Evolutionary conservation across 2,329 filamentous ascomycete genomes (phyloP).

Genomic region (Conoideocrella luteorostrata): DNA sequence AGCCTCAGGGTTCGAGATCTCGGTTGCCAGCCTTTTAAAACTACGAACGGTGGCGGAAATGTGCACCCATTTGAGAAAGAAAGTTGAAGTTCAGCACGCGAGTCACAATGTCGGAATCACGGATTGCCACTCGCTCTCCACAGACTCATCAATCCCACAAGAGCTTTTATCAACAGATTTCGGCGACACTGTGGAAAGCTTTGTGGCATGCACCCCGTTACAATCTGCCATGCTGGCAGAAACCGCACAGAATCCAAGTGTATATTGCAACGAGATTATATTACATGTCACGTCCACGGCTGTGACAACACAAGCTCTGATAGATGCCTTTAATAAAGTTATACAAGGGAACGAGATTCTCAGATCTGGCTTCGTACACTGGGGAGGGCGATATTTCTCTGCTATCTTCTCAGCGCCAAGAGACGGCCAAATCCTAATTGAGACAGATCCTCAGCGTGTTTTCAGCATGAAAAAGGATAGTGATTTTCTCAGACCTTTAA

Average conservation of each 20-base stretch:
- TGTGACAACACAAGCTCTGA: conserved; percentile 33
- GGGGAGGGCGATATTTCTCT: conserved; percentile 29
- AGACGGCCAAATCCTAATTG: conserved; percentile 34
- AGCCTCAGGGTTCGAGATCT: conserved; percentile 44
- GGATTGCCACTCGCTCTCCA: neutral
- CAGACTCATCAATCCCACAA: neutral
- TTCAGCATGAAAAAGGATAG: conserved; percentile 32
- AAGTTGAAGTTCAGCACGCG: neutral
- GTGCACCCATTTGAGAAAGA: conserved; percentile 5
- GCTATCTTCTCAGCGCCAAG: conserved; percentile 52
- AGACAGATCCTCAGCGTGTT: conserved; percentile 27
- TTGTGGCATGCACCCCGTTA: conserved; percentile 59
- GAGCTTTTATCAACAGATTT: neutral
- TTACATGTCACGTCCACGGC: conserved; percentile 46
- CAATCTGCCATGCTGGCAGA: conserved; percentile 78
- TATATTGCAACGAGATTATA: conserved; percentile 76
- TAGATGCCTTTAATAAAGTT: conserved; percentile 42
- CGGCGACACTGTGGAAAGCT: neutral
- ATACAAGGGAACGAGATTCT: conserved; percentile 57
- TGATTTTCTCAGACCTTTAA: conserved; percentile 50
- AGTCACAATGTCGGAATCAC: neutral
- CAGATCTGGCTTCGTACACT: conserved; percentile 64
- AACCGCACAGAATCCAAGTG: conserved; percentile 49
- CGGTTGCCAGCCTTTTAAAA: conserved; percentile 56
- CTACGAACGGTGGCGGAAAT: conserved; percentile 37